Evolutionary conservation across 805 yeast species (phyloP), one percentile per base, ranked within the genome.

Genomic region (Starmerella asiatica): DNA sequence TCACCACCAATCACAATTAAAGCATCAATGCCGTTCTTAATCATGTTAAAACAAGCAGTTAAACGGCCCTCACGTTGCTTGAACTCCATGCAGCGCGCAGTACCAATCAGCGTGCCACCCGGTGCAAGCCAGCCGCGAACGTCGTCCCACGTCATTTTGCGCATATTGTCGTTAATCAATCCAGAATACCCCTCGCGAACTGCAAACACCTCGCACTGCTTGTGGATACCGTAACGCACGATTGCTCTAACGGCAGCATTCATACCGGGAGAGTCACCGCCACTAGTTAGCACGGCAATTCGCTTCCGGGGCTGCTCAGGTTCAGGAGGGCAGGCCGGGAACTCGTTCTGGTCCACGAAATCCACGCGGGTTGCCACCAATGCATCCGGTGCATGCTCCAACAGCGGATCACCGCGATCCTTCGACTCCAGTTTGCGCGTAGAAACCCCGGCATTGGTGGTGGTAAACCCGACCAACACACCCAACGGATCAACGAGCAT

Each of bases 251-350:
- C 98, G 21, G 78, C 82, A 4, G 96, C 88, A 61, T 85, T 84
- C 98, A 91, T 91, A 54, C 99, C 99, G 23, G 93, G 98, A 38
- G 97, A 81, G 58, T 91, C 99, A 62, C 99, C 98, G 52, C 98
- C 98, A 1, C 94, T 83, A 5, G 97, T 91, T 88, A 91, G 85
- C 37, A 91, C 91, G 4, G 93, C 98, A 48, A 91, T 82, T 50
- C 75, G 73, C 60, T 75, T 56, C 28, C 50, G 47, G 19, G 45
- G 51, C 20, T 34, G 42, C 34, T 23, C 39, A 12, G 45, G 34
- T 28, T 30, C 29, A 21, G 42, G 29, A 5, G 50, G 51, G 23
- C 33, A 41, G 30, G 46, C 36, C 14, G 46, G 46, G 44, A 48
- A 38, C 32, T 46, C 43, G 41, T 34, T 12, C 31, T 36, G 29